A percentile compares a stretch with the other conserved stretches of the same genome.
Evolutionary conservation across 192 early-diverging fungal genomes (phyloP).

Genomic region (Phycomyces nitens): DNA sequence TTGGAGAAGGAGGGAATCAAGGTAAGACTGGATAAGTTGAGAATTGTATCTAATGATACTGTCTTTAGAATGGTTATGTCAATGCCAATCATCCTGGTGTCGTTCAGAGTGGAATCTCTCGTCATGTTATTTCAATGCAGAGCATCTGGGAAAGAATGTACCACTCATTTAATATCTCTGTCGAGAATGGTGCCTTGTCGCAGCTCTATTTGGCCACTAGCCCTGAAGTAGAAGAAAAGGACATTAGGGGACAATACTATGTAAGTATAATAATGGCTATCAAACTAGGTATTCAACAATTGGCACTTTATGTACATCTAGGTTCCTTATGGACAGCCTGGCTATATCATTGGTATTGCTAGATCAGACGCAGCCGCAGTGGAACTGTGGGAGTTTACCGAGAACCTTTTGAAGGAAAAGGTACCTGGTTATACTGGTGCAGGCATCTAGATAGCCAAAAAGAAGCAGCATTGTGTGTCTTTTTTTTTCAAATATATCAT

Average conservation of each 20-base stretch:
- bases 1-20: constrained; percentile 26
- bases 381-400: constrained; percentile 30
- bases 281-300: too few species aligned
- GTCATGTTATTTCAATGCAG: constrained; percentile 7
- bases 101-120: constrained; percentile 20
- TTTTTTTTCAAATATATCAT: too few species aligned
- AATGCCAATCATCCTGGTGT: constrained; percentile 30
- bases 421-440: constrained; percentile 26
- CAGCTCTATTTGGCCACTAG: constrained; percentile 49
- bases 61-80: constrained; percentile 15
- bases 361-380: constrained; percentile 5
- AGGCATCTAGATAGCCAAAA: constrained; percentile 6
- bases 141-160: neutral
- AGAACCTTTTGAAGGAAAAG: constrained; percentile 32
- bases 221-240: constrained; percentile 48
- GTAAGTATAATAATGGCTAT: constrained; percentile 21
- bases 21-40: constrained; percentile 9
- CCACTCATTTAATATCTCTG: constrained; percentile 9
- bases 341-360: neutral
- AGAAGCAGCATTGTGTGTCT: too few species aligned
- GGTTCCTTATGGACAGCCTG: constrained; percentile 14
- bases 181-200: constrained; percentile 45
- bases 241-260: constrained; percentile 35
- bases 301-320: neutral
- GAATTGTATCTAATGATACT: neutral